phyloP scores from a whole-genome alignment of 352 stramenopile species.

The Globisporangium abappressorium region DNA sequence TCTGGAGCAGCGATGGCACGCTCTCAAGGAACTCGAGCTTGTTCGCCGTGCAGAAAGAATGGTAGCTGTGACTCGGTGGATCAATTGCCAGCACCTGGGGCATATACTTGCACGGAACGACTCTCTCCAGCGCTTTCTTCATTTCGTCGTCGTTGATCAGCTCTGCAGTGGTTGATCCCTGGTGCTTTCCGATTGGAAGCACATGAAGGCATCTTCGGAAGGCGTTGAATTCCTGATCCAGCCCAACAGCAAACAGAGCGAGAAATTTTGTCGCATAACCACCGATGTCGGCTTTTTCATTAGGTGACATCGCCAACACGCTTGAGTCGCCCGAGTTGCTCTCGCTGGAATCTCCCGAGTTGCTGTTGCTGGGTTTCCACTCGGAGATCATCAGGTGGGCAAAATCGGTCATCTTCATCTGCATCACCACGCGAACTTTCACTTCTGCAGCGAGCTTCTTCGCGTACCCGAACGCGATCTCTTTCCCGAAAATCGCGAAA shows the following conservation, averaged over 20 bases:
- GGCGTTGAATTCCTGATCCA: slow-evolving; percentile 66
- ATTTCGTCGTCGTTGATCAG: slow-evolving; percentile 32
- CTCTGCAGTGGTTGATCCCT: slow-evolving; percentile 21
- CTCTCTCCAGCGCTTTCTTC: slow-evolving; percentile 35
- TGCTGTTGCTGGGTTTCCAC: slow-evolving; percentile 27
- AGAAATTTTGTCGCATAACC: slow-evolving; percentile 22
- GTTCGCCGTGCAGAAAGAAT: slow-evolving; percentile 32
- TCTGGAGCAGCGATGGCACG: slow-evolving; percentile 51
- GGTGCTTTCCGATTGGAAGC: slow-evolving; percentile 21
- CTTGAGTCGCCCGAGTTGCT: background rate
- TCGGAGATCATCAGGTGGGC: slow-evolving; percentile 56
- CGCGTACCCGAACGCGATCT: slow-evolving; percentile 39
- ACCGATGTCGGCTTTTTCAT: background rate
- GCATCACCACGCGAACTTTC: slow-evolving; percentile 39
- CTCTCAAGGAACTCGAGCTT: slow-evolving; percentile 59
- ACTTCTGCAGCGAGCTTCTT: slow-evolving; percentile 58
- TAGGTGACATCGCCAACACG: slow-evolving; percentile 7
- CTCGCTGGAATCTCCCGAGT: slow-evolving; percentile 4
- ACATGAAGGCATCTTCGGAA: slow-evolving; percentile 65
- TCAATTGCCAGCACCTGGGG: slow-evolving; percentile 48
- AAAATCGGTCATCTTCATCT: slow-evolving; percentile 63
- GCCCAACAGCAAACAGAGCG: slow-evolving; percentile 50
- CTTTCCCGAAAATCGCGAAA: slow-evolving; percentile 41
- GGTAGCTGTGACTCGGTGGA: slow-evolving; percentile 34
- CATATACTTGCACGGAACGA: slow-evolving; percentile 42